Percentiles rank a stretch among this genome's conserved stretches.
Conservation (phyloP, 2,329 filamentous ascomycete genomes). For the Claviceps cyperi region DNA sequence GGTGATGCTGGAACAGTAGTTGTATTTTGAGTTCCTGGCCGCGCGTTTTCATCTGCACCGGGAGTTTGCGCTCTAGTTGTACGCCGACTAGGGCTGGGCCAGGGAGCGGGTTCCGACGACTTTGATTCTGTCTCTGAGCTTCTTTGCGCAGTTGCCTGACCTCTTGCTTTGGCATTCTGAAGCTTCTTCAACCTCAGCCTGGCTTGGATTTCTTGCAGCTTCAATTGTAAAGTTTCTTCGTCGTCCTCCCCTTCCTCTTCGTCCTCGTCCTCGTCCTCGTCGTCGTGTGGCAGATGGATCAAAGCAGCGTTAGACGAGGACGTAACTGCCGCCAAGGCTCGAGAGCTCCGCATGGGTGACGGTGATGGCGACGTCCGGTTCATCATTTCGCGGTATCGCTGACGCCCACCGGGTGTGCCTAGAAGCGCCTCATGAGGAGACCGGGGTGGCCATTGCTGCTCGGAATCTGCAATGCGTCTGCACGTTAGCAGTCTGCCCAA, state of each 20-base stretch:
- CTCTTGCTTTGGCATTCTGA: slow-evolving; percentile 37
- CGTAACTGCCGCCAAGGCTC: slow-evolving; percentile 5
- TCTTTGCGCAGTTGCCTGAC: slow-evolving; percentile 9
- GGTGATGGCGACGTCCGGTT: slow-evolving; percentile 54
- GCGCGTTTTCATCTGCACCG: slow-evolving; percentile 10
- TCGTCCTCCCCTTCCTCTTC: slow-evolving; percentile 39
- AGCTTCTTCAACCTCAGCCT: slow-evolving; percentile 77
- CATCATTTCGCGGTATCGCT: slow-evolving; percentile 54
- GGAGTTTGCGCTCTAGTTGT: slow-evolving; percentile 15
- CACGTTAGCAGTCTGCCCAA: slow-evolving; percentile 1
- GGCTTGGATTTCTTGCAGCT: slow-evolving; percentile 79
- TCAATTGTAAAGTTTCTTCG: slow-evolving; percentile 76
- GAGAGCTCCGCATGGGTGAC: slow-evolving; percentile 34
- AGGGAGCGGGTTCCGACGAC: slow-evolving; percentile 7
- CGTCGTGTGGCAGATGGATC: slow-evolving; percentile 18
- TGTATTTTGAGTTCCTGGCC: slow-evolving; percentile 14
- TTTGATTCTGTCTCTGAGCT: slow-evolving; percentile 9
- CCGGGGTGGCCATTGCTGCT: slow-evolving; percentile 50
- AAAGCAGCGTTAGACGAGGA: slow-evolving; percentile 12
- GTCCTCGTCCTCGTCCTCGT: slow-evolving; percentile 33
- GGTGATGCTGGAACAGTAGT: slow-evolving; percentile 67
- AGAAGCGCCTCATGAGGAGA: slow-evolving; percentile 51
- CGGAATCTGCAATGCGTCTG: slow-evolving; percentile 19
- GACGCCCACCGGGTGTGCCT: slow-evolving; percentile 63
- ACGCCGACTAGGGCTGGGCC: slow-evolving; percentile 10